These are phyloP conservation scores for Galeopsis tetrahit DNA, from an alignment of 257 asterid species.

Conservation along the genomic window DNA sequence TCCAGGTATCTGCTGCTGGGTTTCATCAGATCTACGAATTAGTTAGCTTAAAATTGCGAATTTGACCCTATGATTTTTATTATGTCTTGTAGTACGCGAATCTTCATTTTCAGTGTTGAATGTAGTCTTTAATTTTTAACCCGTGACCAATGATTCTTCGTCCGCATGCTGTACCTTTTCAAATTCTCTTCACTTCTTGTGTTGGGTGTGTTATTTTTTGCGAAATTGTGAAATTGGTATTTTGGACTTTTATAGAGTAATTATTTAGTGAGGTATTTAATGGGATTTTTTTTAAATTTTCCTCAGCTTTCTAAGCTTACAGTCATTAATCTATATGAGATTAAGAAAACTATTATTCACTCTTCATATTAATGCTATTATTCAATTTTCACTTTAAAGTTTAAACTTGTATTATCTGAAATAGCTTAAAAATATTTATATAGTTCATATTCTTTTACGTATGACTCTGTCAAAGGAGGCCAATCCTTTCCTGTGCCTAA, in stretches of 20 bases:
- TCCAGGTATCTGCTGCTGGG: slow-evolving; percentile 12
- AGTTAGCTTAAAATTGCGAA: background rate
- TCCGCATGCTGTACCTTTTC: background rate
- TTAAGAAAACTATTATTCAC: background rate
- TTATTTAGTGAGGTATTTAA: background rate
- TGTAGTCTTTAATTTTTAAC: slow-evolving; percentile 4
- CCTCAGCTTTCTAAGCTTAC: background rate
- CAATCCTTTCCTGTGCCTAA: background rate
- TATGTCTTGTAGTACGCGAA: slow-evolving; percentile 2
- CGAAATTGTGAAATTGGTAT: background rate
- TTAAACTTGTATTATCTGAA: background rate
- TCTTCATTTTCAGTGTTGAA: slow-evolving; percentile 6
- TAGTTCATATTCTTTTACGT: background rate
- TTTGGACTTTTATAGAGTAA: background rate
- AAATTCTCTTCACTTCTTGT: background rate
- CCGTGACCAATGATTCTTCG: slow-evolving; percentile 1
- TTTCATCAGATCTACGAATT: slow-evolving; percentile 33
- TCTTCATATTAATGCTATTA: background rate
- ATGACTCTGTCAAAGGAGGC: background rate
- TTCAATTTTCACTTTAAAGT: background rate
- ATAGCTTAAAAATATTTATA: background rate
- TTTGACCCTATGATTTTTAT: background rate
- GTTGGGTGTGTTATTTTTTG: background rate
- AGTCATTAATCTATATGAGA: background rate
- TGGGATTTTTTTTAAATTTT: background rate